These are phyloP conservation scores for Sclerotinia minor DNA, from an alignment of 2,329 filamentous ascomycete genomes.

Conservation along the genomic window DNA sequence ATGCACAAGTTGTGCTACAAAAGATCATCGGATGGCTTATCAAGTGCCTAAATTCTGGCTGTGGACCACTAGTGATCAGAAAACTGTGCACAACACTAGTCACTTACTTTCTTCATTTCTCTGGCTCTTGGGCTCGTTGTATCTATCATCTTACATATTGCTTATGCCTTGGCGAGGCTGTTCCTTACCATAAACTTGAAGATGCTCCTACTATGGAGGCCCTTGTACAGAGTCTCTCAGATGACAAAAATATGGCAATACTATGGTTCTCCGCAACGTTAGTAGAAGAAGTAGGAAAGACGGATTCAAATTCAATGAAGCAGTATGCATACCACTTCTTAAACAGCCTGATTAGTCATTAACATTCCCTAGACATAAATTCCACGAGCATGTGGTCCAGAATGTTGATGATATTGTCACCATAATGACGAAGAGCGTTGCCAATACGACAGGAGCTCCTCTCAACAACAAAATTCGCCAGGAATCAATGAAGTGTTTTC, in stretches of 20 bases:
- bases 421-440: constrained; percentile 48
- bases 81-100: constrained; percentile 78
- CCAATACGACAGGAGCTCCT: constrained; percentile 43
- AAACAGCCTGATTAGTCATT: constrained; percentile 22
- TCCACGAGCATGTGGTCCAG: constrained; percentile 53
- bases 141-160: constrained; percentile 64
- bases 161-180: constrained; percentile 50
- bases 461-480: constrained; percentile 48
- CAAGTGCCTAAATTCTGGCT: constrained; percentile 52
- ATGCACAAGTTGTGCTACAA: constrained; percentile 59
- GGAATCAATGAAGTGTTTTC: constrained; percentile 61
- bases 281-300: constrained; percentile 67
- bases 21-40: constrained; percentile 65
- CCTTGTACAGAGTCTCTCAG: constrained; percentile 49
- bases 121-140: constrained; percentile 65
- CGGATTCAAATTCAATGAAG: constrained; percentile 61
- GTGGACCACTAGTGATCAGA: constrained; percentile 62
- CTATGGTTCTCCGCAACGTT: constrained; percentile 66
- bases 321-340: constrained; percentile 46
- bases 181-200: constrained; percentile 52
- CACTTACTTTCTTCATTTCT: constrained; percentile 72
- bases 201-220: constrained; percentile 47
- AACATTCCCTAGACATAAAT: constrained; percentile 42
- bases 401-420: constrained; percentile 54
- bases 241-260: constrained; percentile 55